phyloP scores from a whole-genome alignment of 2,329 filamentous ascomycete species.

The Pyrenophora teres region DNA sequence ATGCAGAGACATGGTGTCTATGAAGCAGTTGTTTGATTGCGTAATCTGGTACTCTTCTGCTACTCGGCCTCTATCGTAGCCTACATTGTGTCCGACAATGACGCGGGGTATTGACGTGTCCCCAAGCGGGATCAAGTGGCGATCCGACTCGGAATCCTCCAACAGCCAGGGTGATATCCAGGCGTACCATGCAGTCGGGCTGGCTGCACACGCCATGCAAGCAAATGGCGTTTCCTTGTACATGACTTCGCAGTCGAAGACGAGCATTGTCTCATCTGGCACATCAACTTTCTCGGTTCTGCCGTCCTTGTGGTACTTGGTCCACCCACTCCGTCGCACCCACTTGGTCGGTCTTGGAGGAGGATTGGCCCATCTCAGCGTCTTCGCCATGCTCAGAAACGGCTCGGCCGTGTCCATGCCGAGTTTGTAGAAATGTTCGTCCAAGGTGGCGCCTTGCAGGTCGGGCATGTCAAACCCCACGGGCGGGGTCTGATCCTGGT shows the following conservation, averaged over 20 bases:
- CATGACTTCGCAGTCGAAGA: conserved; percentile 96
- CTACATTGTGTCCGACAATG: conserved; percentile 92
- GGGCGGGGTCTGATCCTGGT: conserved; percentile 72
- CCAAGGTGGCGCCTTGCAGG: conserved; percentile 78
- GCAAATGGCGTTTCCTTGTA: conserved; percentile 91
- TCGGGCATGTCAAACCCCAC: conserved; percentile 84
- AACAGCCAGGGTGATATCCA: conserved; percentile 97
- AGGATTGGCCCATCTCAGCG: conserved; percentile 67
- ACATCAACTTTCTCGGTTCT: conserved; percentile 71
- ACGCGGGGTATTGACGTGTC: conserved; percentile 74
- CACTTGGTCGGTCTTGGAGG: conserved; percentile 71
- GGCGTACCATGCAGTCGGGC: conserved; percentile 90
- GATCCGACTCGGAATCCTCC: conserved; percentile 74
- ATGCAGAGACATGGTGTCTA: conserved; percentile 98
- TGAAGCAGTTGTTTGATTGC: conserved; percentile 82
- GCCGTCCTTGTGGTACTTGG: conserved; percentile 82
- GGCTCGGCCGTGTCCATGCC: conserved; percentile 87
- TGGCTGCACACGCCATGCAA: conserved; percentile 94
- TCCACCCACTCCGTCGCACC: conserved; percentile 85
- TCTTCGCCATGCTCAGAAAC: conserved; percentile 74
- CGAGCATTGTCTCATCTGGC: conserved; percentile 80
- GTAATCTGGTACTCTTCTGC: conserved; percentile 84
- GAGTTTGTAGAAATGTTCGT: conserved; percentile 92
- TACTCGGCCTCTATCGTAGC: conserved; percentile 88
- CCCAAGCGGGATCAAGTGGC: conserved; percentile 85